Percentiles rank a stretch among this genome's conserved stretches.
phyloP scores from a whole-genome alignment of 139 green algal genomes.

The Medakamo hakoo region DNA sequence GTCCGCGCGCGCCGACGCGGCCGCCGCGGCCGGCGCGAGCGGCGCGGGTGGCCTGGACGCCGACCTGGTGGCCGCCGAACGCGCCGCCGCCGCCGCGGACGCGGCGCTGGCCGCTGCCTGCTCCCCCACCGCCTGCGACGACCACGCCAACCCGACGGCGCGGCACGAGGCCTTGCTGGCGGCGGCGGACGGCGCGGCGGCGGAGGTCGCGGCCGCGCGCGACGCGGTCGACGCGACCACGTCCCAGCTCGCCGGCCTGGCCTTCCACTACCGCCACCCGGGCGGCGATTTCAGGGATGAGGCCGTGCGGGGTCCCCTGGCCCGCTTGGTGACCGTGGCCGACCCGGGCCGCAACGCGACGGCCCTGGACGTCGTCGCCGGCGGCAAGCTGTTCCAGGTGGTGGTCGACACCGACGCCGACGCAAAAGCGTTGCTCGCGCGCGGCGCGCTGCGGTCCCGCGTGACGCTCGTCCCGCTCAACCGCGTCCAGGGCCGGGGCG shows the following conservation, averaged over 20 bases:
- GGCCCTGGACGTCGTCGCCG: constrained; percentile 89
- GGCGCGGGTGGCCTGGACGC: no score
- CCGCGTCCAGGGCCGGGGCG: constrained; percentile 19
- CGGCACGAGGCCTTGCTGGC: constrained; percentile 22
- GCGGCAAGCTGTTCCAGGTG: constrained; percentile 88
- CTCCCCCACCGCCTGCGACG: background rate
- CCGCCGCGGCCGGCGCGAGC: no score
- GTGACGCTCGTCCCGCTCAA: constrained; percentile 97
- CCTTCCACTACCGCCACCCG: constrained; percentile 67
- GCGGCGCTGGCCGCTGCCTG: background rate
- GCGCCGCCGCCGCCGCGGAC: no score
- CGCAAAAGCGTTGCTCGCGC: constrained; percentile 74
- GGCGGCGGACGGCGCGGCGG: constrained; percentile 12
- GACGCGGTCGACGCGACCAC: constrained; percentile 39
- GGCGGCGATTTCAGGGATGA: constrained; percentile 43
- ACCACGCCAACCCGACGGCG: background rate
- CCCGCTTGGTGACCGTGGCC: constrained; percentile 57
- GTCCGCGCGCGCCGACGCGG: background rate
- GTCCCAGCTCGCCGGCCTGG: constrained; percentile 29
- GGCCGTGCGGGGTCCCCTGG: constrained; percentile 68
- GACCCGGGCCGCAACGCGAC: constrained; percentile 42
- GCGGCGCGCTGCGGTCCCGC: constrained; percentile 57
- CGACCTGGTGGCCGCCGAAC: background rate
- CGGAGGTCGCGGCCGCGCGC: constrained; percentile 16
- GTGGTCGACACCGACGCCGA: constrained; percentile 54